Percentiles rank a stretch among this genome's conserved stretches.
These are phyloP conservation scores for Bryum argenteum DNA, from an alignment of 225 moss, liverwort and hornwort species.

Conservation along the genomic window DNA sequence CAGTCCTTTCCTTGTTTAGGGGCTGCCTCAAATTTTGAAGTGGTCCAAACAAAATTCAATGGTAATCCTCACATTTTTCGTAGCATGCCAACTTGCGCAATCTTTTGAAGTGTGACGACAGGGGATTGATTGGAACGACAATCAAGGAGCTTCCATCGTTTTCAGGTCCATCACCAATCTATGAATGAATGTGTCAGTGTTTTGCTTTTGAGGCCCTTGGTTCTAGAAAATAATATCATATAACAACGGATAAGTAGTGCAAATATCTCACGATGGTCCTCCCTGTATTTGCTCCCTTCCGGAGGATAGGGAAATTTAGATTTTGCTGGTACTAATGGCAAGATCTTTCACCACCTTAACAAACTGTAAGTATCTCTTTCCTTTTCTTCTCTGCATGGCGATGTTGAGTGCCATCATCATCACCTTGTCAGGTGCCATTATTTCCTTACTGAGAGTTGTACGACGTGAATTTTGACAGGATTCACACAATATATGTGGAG, in stretches of 20 bases:
- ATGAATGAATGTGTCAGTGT: neutral
- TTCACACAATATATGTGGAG: slow-evolving; percentile 2
- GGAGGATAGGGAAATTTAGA: neutral
- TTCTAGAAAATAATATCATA: slow-evolving; percentile 19
- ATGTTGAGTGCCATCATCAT: slow-evolving; percentile 10
- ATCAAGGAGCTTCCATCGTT: slow-evolving; percentile 7
- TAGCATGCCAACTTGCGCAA: slow-evolving; percentile 20
- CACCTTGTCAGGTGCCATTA: slow-evolving; percentile 3
- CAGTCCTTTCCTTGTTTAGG: slow-evolving; percentile 16
- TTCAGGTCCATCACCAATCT: neutral
- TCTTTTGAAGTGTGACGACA: slow-evolving; percentile 12
- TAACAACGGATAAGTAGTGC: neutral
- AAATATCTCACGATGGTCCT: slow-evolving; percentile 8
- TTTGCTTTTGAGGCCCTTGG: neutral
- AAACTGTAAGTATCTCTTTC: neutral
- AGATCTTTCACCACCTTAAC: neutral
- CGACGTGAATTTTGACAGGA: neutral
- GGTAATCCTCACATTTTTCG: slow-evolving; percentile 16
- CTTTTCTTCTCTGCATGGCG: neutral
- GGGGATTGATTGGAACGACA: neutral
- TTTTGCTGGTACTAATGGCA: neutral
- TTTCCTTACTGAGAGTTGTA: neutral
- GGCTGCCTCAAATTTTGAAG: slow-evolving; percentile 33
- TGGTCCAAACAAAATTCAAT: slow-evolving; percentile 25
- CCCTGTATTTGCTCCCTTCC: neutral